A percentile compares a stretch with the other conserved stretches of the same genome.
phyloP scores from a whole-genome alignment of 257 asterid genomes.

The Ligustrum vulgare region DNA sequence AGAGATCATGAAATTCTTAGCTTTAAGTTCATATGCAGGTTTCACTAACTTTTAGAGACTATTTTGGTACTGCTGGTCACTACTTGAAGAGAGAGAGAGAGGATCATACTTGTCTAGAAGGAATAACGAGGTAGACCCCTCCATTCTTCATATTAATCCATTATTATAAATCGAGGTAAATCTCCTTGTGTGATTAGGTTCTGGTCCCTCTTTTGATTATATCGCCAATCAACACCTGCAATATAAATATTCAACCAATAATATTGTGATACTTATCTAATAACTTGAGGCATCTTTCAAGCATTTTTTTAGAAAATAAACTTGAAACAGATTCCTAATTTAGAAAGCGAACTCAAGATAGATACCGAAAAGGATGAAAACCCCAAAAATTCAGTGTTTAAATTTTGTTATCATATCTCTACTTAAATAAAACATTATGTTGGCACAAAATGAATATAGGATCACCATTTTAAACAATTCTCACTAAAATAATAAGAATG shows the following conservation, averaged over 20 bases:
- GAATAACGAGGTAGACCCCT: slow-evolving; percentile 96
- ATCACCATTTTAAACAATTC: too few relatives aligned
- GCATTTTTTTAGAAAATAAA: neutral
- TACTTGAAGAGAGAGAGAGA: neutral
- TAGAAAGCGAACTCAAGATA: neutral
- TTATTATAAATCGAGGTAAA: slow-evolving; percentile 81
- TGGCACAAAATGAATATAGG: too few relatives aligned
- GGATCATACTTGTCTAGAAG: slow-evolving; percentile 87
- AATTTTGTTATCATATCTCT: neutral
- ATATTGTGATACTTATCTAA: slow-evolving; percentile 10
- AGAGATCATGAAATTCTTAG: slow-evolving; percentile 10
- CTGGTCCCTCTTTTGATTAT: slow-evolving; percentile 56
- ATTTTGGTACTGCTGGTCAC: neutral
- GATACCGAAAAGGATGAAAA: neutral
- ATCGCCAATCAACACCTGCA: slow-evolving; percentile 90
- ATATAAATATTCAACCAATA: slow-evolving; percentile 18
- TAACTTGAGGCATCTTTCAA: slow-evolving; percentile 15
- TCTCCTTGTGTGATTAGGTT: slow-evolving; percentile 72
- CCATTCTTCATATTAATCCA: slow-evolving; percentile 97
- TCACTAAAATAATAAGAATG: too few relatives aligned
- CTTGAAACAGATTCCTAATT: neutral
- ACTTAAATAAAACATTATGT: neutral
- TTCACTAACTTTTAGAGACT: neutral
- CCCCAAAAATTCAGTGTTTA: neutral
- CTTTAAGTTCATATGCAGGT: neutral